Conservation (phyloP, 129 eudicot species). For the Gnaphalium uliginosum region DNA sequence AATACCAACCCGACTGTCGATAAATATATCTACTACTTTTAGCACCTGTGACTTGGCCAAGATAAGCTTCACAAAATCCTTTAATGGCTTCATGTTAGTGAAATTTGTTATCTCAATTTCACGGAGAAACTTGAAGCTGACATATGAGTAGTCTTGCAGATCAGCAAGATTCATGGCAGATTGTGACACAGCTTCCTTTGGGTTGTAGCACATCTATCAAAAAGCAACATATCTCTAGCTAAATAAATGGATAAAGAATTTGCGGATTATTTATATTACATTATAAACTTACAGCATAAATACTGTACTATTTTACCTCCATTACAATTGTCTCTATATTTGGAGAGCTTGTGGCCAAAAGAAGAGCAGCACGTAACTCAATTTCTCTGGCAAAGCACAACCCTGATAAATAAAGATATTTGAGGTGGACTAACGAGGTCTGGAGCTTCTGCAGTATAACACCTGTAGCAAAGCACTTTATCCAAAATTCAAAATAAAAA, state of each 20-base stretch:
- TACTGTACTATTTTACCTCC: background rate
- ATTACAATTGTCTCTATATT: slow-evolving; percentile 2
- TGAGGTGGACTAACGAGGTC: slow-evolving; percentile 10
- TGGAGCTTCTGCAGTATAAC: slow-evolving; percentile 18
- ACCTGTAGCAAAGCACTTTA: slow-evolving; percentile 35
- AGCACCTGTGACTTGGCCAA: background rate
- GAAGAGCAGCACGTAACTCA: slow-evolving; percentile 15
- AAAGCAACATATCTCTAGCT: background rate
- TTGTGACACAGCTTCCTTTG: slow-evolving; percentile 16
- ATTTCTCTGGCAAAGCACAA: slow-evolving; percentile 24
- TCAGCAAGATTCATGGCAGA: slow-evolving; percentile 13
- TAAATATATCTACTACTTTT: background rate
- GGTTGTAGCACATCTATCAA: slow-evolving; percentile 17
- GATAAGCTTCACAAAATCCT: slow-evolving; percentile 14
- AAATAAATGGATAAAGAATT: background rate
- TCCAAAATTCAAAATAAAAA: background rate
- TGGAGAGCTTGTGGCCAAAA: slow-evolving; percentile 25
- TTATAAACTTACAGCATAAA: background rate
- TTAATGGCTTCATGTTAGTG: slow-evolving; percentile 2
- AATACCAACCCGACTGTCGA: background rate
- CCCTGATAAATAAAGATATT: slow-evolving; percentile 11
- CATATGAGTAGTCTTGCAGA: slow-evolving; percentile 7
- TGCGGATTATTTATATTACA: background rate
- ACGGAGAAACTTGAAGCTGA: slow-evolving; percentile 21
- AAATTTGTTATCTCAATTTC: slow-evolving; percentile 13